Percentiles rank a stretch among this genome's conserved stretches.
phyloP scores from a whole-genome alignment of 441 rosid genomes.

The Euphorbia schlechtendalii region DNA sequence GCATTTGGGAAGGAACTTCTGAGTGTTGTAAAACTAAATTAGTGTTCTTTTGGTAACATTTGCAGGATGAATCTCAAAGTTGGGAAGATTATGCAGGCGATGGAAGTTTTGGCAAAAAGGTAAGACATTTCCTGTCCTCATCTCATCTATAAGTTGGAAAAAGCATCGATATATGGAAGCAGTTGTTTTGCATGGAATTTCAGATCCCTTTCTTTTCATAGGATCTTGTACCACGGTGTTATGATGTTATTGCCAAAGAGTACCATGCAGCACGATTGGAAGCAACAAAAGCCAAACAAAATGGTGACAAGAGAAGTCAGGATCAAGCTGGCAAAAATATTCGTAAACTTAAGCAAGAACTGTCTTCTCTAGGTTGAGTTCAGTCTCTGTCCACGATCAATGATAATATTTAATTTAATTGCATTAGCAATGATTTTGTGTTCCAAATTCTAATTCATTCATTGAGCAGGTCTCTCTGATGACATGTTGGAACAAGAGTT shows the following conservation, averaged over 20 bases:
- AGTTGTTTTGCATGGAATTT: no score
- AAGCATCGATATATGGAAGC: no score
- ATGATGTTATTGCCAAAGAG: conserved; percentile 60
- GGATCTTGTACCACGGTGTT: conserved; percentile 57
- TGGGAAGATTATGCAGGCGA: conserved; percentile 64
- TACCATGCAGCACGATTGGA: conserved; percentile 62
- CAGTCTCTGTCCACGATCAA: conserved; percentile 15
- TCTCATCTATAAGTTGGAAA: no score
- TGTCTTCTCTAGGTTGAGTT: conserved; percentile 66
- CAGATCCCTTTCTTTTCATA: conserved; percentile 18
- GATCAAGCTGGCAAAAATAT: conserved; percentile 58
- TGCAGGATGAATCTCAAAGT: conserved; percentile 54
- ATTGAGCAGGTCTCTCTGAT: conserved; percentile 67
- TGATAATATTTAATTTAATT: conserved; percentile 16
- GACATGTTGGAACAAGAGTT: conserved; percentile 53
- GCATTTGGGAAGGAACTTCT: neutral
- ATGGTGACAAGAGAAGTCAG: conserved; percentile 60
- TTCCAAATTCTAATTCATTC: conserved; percentile 28
- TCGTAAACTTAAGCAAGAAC: conserved; percentile 82
- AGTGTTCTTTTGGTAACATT: neutral
- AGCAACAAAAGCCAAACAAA: conserved; percentile 75
- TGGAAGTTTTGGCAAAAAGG: conserved; percentile 39
- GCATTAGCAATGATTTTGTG: conserved; percentile 27
- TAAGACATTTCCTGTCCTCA: conserved; percentile 13
- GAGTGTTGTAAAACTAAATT: neutral